phyloP scores from a whole-genome alignment of 441 rosid species.

The Lepidium campestre region DNA sequence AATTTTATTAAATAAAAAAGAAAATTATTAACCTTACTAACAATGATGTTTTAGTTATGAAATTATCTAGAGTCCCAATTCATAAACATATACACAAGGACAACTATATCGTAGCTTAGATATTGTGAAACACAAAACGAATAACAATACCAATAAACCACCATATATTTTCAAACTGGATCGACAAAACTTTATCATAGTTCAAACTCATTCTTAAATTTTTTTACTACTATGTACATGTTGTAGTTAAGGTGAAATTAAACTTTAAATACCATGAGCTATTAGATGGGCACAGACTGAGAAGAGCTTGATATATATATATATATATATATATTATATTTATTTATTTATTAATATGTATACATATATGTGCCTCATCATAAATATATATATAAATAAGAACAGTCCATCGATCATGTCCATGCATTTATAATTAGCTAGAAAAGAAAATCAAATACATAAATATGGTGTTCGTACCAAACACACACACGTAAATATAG shows the following conservation, averaged over 20 bases:
- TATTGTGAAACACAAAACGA: neutral
- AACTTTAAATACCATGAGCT: too few species aligned
- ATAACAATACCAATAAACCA: too few species aligned
- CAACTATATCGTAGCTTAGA: neutral
- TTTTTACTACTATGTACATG: too few species aligned
- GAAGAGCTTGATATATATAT: too few species aligned
- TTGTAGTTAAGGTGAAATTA: too few species aligned
- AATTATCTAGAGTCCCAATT: neutral
- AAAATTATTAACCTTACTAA: neutral
- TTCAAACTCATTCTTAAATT: too few species aligned
- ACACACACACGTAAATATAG: slow-evolving; percentile 17
- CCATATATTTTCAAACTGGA: too few species aligned
- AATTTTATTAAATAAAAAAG: neutral
- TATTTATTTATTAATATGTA: too few species aligned
- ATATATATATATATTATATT: too few species aligned
- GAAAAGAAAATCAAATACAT: neutral
- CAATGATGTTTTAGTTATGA: neutral
- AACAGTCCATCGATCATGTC: neutral
- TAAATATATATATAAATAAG: neutral
- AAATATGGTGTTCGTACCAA: slow-evolving; percentile 4
- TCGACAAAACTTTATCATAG: too few species aligned
- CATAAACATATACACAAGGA: neutral
- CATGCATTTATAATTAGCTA: neutral
- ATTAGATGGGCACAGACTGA: too few species aligned
- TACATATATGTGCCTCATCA: neutral